Percentiles rank a stretch among this genome's conserved stretches.
phyloP scores from a whole-genome alignment of 805 yeast genomes.

The Vanderwaltozyma polyspora region DNA sequence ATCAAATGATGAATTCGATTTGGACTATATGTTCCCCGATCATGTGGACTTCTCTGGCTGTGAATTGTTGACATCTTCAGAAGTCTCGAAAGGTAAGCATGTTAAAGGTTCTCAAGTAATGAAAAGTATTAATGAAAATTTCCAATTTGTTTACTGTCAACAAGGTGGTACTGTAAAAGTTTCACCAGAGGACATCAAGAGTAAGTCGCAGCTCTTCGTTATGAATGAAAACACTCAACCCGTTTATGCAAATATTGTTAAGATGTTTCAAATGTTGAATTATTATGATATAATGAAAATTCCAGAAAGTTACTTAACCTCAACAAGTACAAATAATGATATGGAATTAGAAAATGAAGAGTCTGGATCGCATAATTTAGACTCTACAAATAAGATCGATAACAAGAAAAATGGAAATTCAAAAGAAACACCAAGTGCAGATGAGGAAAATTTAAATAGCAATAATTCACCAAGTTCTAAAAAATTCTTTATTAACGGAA shows the following conservation, averaged over 20 bases:
- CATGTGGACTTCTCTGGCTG: slow-evolving; percentile 44
- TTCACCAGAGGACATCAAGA: slow-evolving; percentile 2
- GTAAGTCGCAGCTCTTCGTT: slow-evolving; percentile 4
- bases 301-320: slow-evolving; percentile 7
- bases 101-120: slow-evolving; percentile 26
- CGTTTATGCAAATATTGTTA: slow-evolving; percentile 39
- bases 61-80: slow-evolving; percentile 19
- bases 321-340: neutral
- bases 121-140: slow-evolving; percentile 26
- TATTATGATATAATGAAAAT: slow-evolving; percentile 24
- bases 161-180: slow-evolving; percentile 12
- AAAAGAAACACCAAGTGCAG: neutral
- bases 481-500: slow-evolving; percentile 29
- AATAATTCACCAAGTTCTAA: slow-evolving; percentile 4
- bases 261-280: slow-evolving; percentile 35
- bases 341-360: neutral
- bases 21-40: slow-evolving; percentile 36
- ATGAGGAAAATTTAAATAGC: neutral
- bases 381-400: no score
- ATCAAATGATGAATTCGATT: slow-evolving; percentile 25
- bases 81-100: slow-evolving; percentile 26
- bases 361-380: no score
- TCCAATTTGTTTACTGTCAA: slow-evolving; percentile 27
- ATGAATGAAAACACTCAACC: slow-evolving; percentile 12
- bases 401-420: neutral